These are phyloP conservation scores for Cordyceps fumosorosea DNA, from an alignment of 2,329 filamentous ascomycete genomes.

Conservation along the genomic window DNA sequence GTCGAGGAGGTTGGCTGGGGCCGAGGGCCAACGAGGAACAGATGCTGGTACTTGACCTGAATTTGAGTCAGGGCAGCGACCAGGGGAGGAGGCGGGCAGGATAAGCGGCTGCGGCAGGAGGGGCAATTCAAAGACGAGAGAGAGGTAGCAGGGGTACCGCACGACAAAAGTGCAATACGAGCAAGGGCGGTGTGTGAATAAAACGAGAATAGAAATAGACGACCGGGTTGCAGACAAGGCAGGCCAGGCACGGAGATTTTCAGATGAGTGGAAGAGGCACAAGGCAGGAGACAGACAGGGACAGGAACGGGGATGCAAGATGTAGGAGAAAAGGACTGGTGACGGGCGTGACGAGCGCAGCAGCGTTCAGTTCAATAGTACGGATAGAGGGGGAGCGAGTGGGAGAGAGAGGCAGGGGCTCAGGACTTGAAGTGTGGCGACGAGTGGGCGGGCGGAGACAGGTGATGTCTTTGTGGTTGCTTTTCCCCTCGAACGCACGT, in stretches of 20 bases:
- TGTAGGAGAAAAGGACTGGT: neutral
- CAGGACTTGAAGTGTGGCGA: slow-evolving; percentile 11
- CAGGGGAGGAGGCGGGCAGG: slow-evolving; percentile 10
- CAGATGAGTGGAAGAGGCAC: slow-evolving; percentile 1
- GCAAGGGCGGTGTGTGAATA: slow-evolving; percentile 1
- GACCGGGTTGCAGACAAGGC: neutral
- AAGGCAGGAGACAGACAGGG: slow-evolving; percentile 1
- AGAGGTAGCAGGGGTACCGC: neutral
- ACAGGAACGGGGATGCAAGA: slow-evolving; percentile 1
- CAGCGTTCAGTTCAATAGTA: neutral
- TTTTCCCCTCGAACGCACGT: slow-evolving; percentile 25
- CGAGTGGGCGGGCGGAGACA: slow-evolving; percentile 19
- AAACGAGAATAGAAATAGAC: slow-evolving; percentile 2
- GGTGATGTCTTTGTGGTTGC: slow-evolving; percentile 27
- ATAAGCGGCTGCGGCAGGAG: slow-evolving; percentile 1
- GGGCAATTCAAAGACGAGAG: neutral
- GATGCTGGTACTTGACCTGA: neutral
- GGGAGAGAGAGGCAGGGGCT: slow-evolving; percentile 6
- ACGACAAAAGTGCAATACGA: neutral
- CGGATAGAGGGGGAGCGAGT: neutral
- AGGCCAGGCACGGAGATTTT: slow-evolving; percentile 5
- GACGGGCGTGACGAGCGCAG: neutral
- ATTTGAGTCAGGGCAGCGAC: slow-evolving; percentile 9
- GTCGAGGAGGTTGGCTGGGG: slow-evolving; percentile 7
- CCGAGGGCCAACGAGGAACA: slow-evolving; percentile 8